Evolutionary conservation across 176 grass and related monocot genomes (phyloP).

Genomic region (Poa annua): DNA sequence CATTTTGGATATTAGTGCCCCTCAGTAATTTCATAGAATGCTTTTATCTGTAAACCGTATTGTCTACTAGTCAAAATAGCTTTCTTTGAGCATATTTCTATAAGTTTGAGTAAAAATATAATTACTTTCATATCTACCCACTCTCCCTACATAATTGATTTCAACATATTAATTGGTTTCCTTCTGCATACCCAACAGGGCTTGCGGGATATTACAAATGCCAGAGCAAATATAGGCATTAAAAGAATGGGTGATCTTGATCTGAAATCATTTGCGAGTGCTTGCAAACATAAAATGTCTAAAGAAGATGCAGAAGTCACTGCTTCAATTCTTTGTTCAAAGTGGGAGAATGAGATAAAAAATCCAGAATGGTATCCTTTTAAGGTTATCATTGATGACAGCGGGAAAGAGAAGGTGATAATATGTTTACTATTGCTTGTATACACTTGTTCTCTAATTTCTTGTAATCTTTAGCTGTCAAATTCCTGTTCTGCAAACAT

Average conservation of each 20-base stretch:
- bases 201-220: neutral
- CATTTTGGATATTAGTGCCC: neutral
- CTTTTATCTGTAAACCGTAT: neutral
- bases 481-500: neutral
- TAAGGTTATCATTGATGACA: constrained; percentile 38
- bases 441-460: neutral
- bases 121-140: neutral
- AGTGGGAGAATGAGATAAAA: constrained; percentile 63
- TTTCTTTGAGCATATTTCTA: neutral
- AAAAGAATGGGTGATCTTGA: constrained; percentile 74
- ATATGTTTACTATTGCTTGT: neutral
- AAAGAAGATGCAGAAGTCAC: constrained; percentile 44
- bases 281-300: constrained; percentile 45
- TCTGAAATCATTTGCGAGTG: constrained; percentile 49
- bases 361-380: constrained; percentile 66
- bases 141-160: neutral
- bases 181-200: constrained; percentile 18
- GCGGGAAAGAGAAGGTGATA: constrained; percentile 46
- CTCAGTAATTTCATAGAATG: neutral
- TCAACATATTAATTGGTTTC: neutral
- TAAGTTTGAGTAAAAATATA: neutral
- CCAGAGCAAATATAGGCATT: constrained; percentile 35
- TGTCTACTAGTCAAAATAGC: neutral
- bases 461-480: neutral
- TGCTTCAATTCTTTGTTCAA: constrained; percentile 39